These are phyloP conservation scores for Termitomyces heimii DNA, from an alignment of 768 basidiomycete genomes.

Conservation along the genomic window DNA sequence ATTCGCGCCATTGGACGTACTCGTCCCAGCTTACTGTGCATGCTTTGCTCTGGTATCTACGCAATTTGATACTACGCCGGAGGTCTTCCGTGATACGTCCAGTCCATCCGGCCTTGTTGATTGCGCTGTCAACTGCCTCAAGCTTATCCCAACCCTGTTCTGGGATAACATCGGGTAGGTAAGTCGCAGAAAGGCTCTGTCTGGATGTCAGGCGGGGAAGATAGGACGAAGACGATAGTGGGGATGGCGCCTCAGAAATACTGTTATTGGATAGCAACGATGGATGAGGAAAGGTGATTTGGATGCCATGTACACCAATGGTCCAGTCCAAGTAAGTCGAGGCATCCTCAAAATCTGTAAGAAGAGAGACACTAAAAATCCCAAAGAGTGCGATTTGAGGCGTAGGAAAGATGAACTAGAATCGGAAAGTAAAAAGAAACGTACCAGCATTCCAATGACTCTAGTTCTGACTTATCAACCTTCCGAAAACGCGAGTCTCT, in stretches of 20 bases:
- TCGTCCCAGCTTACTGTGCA: slow-evolving; percentile 70
- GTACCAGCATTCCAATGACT: slow-evolving; percentile 82
- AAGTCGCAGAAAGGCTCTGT: slow-evolving; percentile 76
- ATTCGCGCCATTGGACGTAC: slow-evolving; percentile 67
- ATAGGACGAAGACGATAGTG: slow-evolving; percentile 58
- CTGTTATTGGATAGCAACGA: slow-evolving; percentile 38
- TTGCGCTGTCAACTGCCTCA: slow-evolving; percentile 87
- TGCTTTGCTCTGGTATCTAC: slow-evolving; percentile 76
- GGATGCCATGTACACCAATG: slow-evolving; percentile 87
- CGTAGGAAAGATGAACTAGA: background rate
- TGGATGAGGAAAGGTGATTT: slow-evolving; percentile 83
- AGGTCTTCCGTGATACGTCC: slow-evolving; percentile 80
- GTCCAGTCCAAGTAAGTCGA: slow-evolving; percentile 89
- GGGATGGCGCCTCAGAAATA: slow-evolving; percentile 64
- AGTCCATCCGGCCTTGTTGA: slow-evolving; percentile 89
- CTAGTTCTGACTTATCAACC: slow-evolving; percentile 73
- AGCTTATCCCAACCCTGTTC: slow-evolving; percentile 94
- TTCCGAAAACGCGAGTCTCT: slow-evolving; percentile 80
- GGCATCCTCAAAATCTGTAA: slow-evolving; percentile 90
- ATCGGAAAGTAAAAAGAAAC: slow-evolving; percentile 22
- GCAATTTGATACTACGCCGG: slow-evolving; percentile 66
- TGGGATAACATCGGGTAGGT: slow-evolving; percentile 87
- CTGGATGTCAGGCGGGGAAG: slow-evolving; percentile 49
- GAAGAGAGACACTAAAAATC: slow-evolving; percentile 72
- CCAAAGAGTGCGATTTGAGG: background rate